Percentiles rank a stretch among this genome's conserved stretches.
phyloP scores from a whole-genome alignment of 345 rosid genomes.

The Eucalyptus leucophloia region DNA sequence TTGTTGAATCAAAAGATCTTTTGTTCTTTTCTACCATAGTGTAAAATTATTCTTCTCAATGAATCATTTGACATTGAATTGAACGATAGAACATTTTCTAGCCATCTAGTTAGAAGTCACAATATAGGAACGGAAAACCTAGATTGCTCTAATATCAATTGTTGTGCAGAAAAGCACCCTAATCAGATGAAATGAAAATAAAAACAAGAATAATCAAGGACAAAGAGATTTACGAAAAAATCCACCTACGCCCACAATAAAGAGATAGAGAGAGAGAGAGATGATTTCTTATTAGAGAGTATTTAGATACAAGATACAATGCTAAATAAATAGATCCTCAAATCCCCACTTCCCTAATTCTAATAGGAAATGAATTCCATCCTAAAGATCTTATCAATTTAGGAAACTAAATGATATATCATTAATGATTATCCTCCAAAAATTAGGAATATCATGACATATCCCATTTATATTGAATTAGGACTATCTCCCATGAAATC shows the following conservation, averaged over 20 bases:
- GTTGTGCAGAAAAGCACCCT: background rate
- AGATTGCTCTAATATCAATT: background rate
- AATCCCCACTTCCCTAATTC: background rate
- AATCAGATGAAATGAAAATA: background rate
- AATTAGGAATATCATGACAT: background rate
- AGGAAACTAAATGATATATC: background rate
- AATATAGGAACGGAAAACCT: accelerated
- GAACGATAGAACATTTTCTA: accelerated
- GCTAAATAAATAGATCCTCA: background rate
- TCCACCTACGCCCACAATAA: background rate
- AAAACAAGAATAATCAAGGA: background rate
- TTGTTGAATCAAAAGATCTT: accelerated
- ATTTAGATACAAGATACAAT: background rate
- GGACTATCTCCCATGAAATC: background rate
- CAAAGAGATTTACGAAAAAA: accelerated
- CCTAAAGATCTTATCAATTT: background rate
- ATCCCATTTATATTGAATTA: too few species aligned
- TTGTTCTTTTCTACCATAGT: accelerated
- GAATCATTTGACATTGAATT: background rate
- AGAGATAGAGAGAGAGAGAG: background rate
- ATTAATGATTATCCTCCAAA: background rate
- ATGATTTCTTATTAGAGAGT: background rate
- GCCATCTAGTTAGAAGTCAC: background rate
- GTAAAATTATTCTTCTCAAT: background rate
- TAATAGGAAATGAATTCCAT: background rate